Conservation (phyloP, 306 rosid species). For the Cotoneaster glaucophyllus region DNA sequence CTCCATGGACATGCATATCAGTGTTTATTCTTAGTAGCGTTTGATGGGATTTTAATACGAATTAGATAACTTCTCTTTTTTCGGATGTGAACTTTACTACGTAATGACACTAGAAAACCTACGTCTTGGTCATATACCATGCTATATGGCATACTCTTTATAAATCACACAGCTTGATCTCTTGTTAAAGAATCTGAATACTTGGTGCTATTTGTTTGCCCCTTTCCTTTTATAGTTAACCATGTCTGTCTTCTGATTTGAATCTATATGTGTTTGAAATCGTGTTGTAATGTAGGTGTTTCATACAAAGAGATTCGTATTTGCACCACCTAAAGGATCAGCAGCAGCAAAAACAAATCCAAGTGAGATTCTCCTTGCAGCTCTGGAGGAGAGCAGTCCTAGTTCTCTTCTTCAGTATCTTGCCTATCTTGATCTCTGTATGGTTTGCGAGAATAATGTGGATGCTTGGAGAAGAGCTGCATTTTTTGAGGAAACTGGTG, state of each 20-base stretch:
- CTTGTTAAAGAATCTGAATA: not conserved
- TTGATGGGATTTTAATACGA: not conserved
- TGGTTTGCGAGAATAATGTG: conserved; percentile 93
- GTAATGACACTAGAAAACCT: not conserved
- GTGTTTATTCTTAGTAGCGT: not conserved
- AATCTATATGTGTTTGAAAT: conserved; percentile 18
- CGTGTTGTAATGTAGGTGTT: conserved; percentile 54
- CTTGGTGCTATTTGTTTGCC: not conserved
- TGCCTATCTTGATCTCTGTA: conserved; percentile 89
- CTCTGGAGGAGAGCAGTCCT: conserved; percentile 79
- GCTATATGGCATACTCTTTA: not conserved
- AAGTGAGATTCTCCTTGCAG: conserved; percentile 81
- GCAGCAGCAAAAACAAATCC: conserved; percentile 99
- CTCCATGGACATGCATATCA: not conserved
- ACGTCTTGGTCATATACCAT: not conserved
- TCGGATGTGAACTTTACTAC: not conserved
- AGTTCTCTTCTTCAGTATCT: conserved; percentile 81
- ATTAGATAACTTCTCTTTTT: not conserved
- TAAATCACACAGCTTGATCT: not conserved
- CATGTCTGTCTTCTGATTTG: conserved; percentile 2
- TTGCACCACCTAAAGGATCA: conserved; percentile 97
- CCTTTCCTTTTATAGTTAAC: conserved; percentile 14
- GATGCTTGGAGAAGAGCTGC: conserved; percentile 95
- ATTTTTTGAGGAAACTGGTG: conserved; percentile 91
- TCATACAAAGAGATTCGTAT: conserved; percentile 69